Conservation (phyloP, 345 rosid genomes). For the Citrus sp. region DNA sequence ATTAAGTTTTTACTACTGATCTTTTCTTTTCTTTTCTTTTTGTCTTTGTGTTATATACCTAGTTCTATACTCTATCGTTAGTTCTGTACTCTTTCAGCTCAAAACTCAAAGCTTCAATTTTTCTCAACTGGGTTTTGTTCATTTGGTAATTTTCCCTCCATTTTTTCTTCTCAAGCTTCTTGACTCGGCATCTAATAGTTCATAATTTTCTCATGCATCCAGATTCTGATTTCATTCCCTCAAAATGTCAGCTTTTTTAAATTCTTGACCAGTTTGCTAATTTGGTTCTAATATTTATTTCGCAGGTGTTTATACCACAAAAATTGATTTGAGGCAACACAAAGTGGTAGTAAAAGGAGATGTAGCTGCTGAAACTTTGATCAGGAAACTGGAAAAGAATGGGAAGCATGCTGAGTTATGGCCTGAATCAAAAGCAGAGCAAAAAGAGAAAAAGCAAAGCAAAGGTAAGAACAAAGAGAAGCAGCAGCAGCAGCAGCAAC, state of each 20-base stretch:
- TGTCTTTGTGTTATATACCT: not conserved
- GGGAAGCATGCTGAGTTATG: constrained; percentile 68
- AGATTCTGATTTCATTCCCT: not conserved
- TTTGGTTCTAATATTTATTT: not conserved
- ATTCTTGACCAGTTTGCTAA: not conserved
- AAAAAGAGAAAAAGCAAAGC: constrained; percentile 35
- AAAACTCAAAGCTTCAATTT: not conserved
- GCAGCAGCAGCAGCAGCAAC: constrained; percentile 18
- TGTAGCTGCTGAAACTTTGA: constrained; percentile 42
- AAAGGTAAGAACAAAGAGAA: constrained; percentile 41
- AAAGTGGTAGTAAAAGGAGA: constrained; percentile 64
- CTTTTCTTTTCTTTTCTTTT: not conserved
- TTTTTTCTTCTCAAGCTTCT: not conserved
- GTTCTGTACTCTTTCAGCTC: not conserved
- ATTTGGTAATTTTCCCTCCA: not conserved
- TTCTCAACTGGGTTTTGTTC: constrained; percentile 16
- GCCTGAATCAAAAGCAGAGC: constrained; percentile 33
- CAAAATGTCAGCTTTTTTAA: not conserved
- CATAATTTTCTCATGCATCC: not conserved
- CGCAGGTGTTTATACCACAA: constrained; percentile 66
- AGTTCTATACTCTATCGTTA: not conserved
- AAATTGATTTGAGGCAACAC: constrained; percentile 59
- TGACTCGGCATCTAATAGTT: not conserved
- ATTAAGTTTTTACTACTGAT: not conserved
- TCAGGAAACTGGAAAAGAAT: constrained; percentile 57